Evolutionary conservation across 352 stramenopile species (phyloP), one percentile per base, ranked within the genome.

Genomic region (Pythium scleroteichum): DNA sequence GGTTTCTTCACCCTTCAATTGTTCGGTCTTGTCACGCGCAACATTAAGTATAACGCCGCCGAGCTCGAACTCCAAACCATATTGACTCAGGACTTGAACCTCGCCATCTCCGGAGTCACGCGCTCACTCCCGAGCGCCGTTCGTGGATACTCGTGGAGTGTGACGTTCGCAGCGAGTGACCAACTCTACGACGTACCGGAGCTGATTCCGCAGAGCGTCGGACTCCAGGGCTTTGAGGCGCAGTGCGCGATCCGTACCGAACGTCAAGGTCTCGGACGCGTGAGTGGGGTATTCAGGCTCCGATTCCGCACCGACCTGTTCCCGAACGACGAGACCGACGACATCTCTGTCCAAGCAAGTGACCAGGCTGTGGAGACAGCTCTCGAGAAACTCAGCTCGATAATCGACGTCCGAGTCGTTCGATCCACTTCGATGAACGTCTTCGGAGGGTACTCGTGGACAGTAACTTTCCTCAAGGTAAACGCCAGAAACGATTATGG

Each of bases 361-460:
- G 83, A 88, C 17, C 55, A 64, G 6, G 62, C 76, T 1, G 65
- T 95, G 17, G 68, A 91, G 45, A 64, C 64, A 4, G 83, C 83
- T 14, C 39, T 94, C 20, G 73, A 92, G 41, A 80, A 83, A n/a
- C 62, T 94, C n/a, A 62, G 83, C 10, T 88, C 82, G 12, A 75
- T 94, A 52, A 80, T 79, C 49, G 71, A 89, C 49, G 83, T 92
- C 5, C 51, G 45, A 10, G 85, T 95, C 2, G 63, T 72, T 3
- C 79, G 82, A 0, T 87, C 82, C 0, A 74, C 78, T 3, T 59
- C 80, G 24, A 90, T 90, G 78, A 93, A 95, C 42, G 45, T 44
- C 3, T 89, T 73, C 45, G 86, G 84, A 16, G 84, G 84, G 13
- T 95, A 94, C 60, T 82, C 86, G n/a, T 95, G 86, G 86, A 90